Evolutionary conservation across 2,329 filamentous ascomycete species (phyloP).

Genomic region (Apiospora sp.): DNA sequence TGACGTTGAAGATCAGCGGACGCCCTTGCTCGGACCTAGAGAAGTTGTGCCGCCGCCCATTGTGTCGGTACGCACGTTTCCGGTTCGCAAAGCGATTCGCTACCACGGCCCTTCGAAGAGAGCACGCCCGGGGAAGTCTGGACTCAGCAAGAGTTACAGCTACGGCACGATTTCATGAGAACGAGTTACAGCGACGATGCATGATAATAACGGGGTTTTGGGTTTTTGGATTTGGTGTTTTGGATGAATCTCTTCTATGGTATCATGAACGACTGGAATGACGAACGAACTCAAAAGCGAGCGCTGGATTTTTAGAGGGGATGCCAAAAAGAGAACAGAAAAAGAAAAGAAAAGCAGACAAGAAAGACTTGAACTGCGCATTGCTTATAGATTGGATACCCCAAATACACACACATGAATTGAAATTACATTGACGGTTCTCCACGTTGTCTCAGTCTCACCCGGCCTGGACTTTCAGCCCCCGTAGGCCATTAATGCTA

Average conservation of each 20-base stretch:
- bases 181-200: background rate
- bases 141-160: constrained; percentile 6
- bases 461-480: background rate
- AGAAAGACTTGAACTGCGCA: background rate
- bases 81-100: constrained; percentile 13
- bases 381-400: constrained; percentile 21
- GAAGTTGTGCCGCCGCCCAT: background rate
- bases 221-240: constrained; percentile 8
- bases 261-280: constrained; percentile 2
- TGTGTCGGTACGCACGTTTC: constrained; percentile 5
- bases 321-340: background rate
- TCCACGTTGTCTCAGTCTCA: background rate
- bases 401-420: background rate
- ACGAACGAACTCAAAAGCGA: constrained; percentile 15
- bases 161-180: constrained; percentile 22
- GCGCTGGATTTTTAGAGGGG: background rate
- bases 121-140: background rate
- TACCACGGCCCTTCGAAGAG: constrained; percentile 22
- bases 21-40: constrained; percentile 4
- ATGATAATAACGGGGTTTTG: background rate
- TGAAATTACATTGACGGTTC: background rate
- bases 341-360: constrained; percentile 11
- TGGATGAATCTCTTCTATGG: constrained; percentile 15
- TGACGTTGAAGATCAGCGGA: constrained; percentile 33
- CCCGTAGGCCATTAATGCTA: background rate